Evolutionary conservation across 164 flowering plant genomes (phyloP).

Genomic region (Chimonanthus praecox): DNA sequence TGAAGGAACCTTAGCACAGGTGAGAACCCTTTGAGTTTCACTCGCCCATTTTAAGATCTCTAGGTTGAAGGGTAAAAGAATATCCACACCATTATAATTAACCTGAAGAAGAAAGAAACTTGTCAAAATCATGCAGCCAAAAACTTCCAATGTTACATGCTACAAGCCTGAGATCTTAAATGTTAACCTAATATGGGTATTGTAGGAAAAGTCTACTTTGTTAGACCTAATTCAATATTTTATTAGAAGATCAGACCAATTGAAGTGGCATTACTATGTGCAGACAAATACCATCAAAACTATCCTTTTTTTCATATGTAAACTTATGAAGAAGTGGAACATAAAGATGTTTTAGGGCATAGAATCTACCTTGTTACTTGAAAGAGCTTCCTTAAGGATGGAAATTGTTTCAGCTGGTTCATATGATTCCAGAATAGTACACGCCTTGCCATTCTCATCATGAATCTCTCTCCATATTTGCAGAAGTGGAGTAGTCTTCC

Average conservation of each 20-base stretch:
- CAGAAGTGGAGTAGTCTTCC: slow-evolving; percentile 65
- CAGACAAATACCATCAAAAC: neutral
- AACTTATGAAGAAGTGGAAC: neutral
- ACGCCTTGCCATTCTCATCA: slow-evolving; percentile 38
- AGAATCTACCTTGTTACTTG: slow-evolving; percentile 51
- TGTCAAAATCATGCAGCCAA: neutral
- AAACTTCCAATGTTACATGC: neutral
- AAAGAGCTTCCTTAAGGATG: slow-evolving; percentile 62
- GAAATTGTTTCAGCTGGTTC: slow-evolving; percentile 49
- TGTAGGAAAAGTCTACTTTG: neutral
- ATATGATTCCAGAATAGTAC: slow-evolving; percentile 59
- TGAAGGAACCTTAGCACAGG: slow-evolving; percentile 74
- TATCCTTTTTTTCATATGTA: neutral
- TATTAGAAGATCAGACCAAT: neutral
- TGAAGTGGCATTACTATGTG: neutral
- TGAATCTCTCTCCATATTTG: slow-evolving; percentile 74
- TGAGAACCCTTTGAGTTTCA: slow-evolving; percentile 56
- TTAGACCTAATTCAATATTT: neutral
- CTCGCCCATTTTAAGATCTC: slow-evolving; percentile 81
- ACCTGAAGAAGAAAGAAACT: slow-evolving; percentile 38
- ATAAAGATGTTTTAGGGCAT: neutral
- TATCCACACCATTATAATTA: slow-evolving; percentile 46
- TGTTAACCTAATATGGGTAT: neutral
- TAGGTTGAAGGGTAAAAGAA: slow-evolving; percentile 67
- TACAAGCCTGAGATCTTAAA: neutral